Percentiles rank a stretch among this genome's conserved stretches.
These are phyloP conservation scores for Waltergamsia citrina DNA, from an alignment of 2,329 filamentous ascomycete species.

Conservation along the genomic window DNA sequence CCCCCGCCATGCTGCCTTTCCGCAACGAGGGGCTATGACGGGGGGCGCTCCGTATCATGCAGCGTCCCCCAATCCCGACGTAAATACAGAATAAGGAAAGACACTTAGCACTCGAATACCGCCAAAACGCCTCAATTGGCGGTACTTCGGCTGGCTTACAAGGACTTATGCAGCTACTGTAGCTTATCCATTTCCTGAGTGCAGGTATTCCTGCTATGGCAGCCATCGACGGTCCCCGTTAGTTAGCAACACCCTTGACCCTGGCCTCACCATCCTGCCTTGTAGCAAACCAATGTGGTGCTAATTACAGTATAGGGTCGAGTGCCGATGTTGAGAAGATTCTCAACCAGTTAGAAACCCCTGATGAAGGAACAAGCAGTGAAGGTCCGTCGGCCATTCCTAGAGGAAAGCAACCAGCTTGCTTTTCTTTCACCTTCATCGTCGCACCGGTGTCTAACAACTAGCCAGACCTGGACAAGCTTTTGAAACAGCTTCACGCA, in stretches of 20 bases:
- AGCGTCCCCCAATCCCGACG: too few species aligned
- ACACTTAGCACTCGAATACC: background rate
- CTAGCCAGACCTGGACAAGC: constrained; percentile 1
- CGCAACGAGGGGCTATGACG: too few species aligned
- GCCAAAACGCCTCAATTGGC: background rate
- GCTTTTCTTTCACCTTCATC: too few species aligned
- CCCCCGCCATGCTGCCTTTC: too few species aligned
- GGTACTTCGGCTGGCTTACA: background rate
- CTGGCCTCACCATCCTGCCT: background rate
- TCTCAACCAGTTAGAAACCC: constrained; percentile 2
- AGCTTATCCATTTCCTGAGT: background rate
- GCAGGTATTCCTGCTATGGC: constrained; percentile 2
- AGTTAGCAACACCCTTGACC: background rate
- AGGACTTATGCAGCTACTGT: background rate
- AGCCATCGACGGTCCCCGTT: constrained; percentile 2
- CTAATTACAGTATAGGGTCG: background rate
- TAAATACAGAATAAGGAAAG: too few species aligned
- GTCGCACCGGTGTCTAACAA: background rate
- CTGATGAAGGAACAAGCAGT: background rate
- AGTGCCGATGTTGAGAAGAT: constrained; percentile 4
- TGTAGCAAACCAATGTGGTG: too few species aligned
- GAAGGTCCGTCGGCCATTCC: background rate
- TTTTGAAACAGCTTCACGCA: constrained; percentile 4
- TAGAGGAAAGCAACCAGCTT: background rate
- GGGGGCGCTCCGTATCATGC: too few species aligned